phyloP scores from a whole-genome alignment of 108 stramenopile genomes.

The Skeletonema potamos region DNA sequence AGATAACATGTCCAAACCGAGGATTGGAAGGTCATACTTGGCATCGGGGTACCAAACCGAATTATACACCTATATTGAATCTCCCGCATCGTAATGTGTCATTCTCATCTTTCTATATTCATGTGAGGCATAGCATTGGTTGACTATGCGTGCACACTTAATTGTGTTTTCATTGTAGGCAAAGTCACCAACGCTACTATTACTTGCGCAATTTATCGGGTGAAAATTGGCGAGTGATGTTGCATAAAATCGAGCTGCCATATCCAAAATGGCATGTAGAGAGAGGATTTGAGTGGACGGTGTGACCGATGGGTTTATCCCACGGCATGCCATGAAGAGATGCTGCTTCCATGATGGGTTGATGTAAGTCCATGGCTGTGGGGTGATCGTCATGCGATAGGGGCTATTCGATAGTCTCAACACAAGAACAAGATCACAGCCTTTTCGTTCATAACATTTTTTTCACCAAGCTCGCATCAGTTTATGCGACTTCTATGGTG shows the following conservation, averaged over 20 bases:
- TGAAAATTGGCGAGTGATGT: constrained; percentile 64
- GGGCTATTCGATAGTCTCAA: too few species aligned
- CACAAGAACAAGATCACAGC: too few species aligned
- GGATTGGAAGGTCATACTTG: constrained; percentile 87
- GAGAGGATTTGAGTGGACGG: constrained; percentile 50
- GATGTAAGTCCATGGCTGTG: too few species aligned
- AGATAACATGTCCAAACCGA: constrained; percentile 90
- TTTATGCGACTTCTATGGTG: too few species aligned
- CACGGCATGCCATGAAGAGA: constrained; percentile 81
- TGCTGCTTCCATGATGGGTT: constrained; percentile 65
- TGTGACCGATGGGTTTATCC: constrained; percentile 64
- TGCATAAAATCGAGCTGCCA: constrained; percentile 86
- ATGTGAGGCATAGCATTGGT: constrained; percentile 64
- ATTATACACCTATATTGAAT: constrained; percentile 94
- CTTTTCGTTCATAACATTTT: too few species aligned
- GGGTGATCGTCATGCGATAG: too few species aligned
- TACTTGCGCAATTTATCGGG: constrained; percentile 50
- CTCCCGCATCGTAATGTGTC: constrained; percentile 96
- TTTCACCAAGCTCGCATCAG: too few species aligned
- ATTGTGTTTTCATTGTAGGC: constrained; percentile 67
- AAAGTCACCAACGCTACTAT: constrained; percentile 60
- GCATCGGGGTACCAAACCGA: constrained; percentile 91
- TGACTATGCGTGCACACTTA: constrained; percentile 79
- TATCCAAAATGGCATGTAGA: constrained; percentile 91
- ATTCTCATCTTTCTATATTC: constrained; percentile 92